These are phyloP conservation scores for Eimeria brunetti DNA, from an alignment of 169 alveolate genomes.

Conservation along the genomic window DNA sequence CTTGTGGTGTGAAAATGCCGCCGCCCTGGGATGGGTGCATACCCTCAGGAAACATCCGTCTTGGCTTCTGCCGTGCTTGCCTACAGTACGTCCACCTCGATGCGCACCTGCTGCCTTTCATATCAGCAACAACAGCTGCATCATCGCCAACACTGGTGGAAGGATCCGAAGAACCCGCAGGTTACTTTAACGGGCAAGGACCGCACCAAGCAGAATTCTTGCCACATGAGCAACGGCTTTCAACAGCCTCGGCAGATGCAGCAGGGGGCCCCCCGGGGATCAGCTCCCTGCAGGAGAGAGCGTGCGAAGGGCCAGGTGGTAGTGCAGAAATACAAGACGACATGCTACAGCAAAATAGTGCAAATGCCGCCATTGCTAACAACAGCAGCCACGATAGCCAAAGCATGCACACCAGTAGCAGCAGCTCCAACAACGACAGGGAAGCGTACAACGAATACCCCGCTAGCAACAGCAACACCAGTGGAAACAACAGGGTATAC, in stretches of 20 bases:
- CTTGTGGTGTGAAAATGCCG: conserved; percentile 35
- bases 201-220: background rate
- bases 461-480: conserved; percentile 23
- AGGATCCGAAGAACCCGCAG: background rate
- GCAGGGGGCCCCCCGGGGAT: conserved; percentile 34
- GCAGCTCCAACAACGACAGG: background rate
- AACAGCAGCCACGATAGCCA: background rate
- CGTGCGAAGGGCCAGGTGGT: background rate
- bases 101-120: background rate
- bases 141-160: background rate
- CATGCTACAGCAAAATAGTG: background rate
- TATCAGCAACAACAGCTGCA: background rate
- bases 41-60: background rate
- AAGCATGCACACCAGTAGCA: background rate
- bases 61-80: conserved; percentile 20
- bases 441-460: background rate
- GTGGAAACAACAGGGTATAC: background rate
- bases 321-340: background rate
- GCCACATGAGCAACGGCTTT: background rate
- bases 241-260: conserved; percentile 27
- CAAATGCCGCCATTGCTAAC: background rate
- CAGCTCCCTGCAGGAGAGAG: background rate
- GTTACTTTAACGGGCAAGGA: background rate
- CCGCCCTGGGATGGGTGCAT: conserved; percentile 58
- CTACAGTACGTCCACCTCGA: conserved; percentile 12